A percentile compares a stretch with the other conserved stretches of the same genome.
phyloP scores from a whole-genome alignment of 768 basidiomycete species.

The Leccinum subgranulosum region DNA sequence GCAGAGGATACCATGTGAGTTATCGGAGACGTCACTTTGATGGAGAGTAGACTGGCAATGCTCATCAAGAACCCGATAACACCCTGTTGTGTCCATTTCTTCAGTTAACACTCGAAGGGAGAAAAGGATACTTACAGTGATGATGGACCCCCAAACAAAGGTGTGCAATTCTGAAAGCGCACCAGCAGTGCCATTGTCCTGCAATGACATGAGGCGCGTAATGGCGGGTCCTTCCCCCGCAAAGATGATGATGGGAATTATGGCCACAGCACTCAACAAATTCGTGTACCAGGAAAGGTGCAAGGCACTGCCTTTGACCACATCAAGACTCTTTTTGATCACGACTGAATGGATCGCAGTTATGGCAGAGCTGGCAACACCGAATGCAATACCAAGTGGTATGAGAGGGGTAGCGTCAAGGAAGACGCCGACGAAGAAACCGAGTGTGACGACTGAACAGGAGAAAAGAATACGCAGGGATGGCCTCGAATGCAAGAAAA shows the following conservation, averaged over 20 bases:
- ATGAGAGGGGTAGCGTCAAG: conserved; percentile 65
- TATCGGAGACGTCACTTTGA: conserved; percentile 96
- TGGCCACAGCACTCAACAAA: conserved; percentile 65
- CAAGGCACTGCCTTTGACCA: conserved; percentile 82
- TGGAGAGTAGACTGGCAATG: conserved; percentile 87
- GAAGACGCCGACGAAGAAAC: conserved; percentile 91
- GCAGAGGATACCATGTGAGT: conserved; percentile 98
- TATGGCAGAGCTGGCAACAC: conserved; percentile 80
- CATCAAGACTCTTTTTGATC: conserved; percentile 80
- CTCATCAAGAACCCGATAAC: conserved; percentile 91
- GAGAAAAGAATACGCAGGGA: conserved; percentile 70
- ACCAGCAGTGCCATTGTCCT: conserved; percentile 39
- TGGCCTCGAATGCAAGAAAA: conserved; percentile 74
- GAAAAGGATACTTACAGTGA: conserved; percentile 55
- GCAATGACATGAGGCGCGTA: conserved; percentile 53
- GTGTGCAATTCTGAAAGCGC: conserved; percentile 50
- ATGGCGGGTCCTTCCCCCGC: conserved; percentile 73
- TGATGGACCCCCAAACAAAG: conserved; percentile 73
- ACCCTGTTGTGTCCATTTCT: conserved; percentile 46
- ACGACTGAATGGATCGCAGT: conserved; percentile 91
- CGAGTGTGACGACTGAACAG: conserved; percentile 79
- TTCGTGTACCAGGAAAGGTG: conserved; percentile 93
- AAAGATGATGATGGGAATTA: conserved; percentile 71
- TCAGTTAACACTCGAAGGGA: conserved; percentile 1
- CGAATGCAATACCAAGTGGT: conserved; percentile 69